Percentiles rank a stretch among this genome's conserved stretches.
Evolutionary conservation across 2,329 filamentous ascomycete genomes (phyloP).

Genomic region (Aspergillus sp.): DNA sequence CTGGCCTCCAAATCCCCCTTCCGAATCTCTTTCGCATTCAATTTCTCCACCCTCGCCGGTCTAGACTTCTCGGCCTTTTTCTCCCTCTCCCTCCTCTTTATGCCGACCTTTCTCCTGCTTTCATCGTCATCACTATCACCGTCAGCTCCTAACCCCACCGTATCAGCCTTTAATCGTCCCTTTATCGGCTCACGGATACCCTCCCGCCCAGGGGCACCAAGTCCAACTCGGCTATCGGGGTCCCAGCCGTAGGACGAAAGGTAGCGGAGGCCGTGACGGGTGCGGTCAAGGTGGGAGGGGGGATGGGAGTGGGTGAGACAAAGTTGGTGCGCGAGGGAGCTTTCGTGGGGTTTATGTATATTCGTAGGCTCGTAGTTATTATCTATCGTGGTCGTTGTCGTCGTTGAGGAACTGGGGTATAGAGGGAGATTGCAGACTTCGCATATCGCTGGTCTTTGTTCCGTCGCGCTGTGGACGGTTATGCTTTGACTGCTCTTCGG

Average conservation of each 20-base stretch:
- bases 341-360: constrained; percentile 32
- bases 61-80: constrained; percentile 7
- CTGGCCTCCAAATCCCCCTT: constrained; percentile 57
- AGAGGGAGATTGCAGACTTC: constrained; percentile 57
- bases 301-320: constrained; percentile 51
- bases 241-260: constrained; percentile 55
- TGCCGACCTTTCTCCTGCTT: constrained; percentile 18
- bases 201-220: constrained; percentile 60
- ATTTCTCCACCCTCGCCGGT: constrained; percentile 40
- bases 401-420: constrained; percentile 15
- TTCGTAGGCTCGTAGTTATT: background rate
- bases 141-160: constrained; percentile 61
- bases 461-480: background rate
- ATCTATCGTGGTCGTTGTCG: background rate
- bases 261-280: constrained; percentile 48
- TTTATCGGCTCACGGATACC: constrained; percentile 74
- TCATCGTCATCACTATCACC: constrained; percentile 20
- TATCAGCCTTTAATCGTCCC: constrained; percentile 63
- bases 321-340: constrained; percentile 51
- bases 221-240: constrained; percentile 56
- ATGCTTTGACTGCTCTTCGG: constrained; percentile 11
- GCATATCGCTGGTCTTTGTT: constrained; percentile 31
- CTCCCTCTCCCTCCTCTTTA: constrained; percentile 25
- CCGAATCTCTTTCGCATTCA: constrained; percentile 65
- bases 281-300: constrained; percentile 53